A percentile compares a stretch with the other conserved stretches of the same genome.
Conservation (phyloP, 768 basidiomycete genomes). For the Suillus brevipes region DNA sequence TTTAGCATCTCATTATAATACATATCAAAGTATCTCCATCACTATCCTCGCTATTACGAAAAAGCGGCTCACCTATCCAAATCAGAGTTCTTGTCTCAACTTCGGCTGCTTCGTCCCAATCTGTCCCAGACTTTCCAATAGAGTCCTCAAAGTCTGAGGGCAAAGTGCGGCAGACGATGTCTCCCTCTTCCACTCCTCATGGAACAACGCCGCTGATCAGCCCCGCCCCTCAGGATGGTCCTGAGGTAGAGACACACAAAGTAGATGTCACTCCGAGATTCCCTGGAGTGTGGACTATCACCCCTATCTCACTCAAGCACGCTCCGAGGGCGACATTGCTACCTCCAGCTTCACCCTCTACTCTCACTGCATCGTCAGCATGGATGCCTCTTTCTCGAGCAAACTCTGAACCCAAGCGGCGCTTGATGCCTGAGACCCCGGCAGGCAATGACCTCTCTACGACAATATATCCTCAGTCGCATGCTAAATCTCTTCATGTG, state of each 20-base stretch:
- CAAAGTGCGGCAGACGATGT: not conserved
- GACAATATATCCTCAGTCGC: constrained; percentile 48
- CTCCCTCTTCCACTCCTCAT: constrained; percentile 17
- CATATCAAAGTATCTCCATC: constrained; percentile 22
- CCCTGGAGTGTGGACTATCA: constrained; percentile 47
- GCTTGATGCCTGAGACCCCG: constrained; percentile 23
- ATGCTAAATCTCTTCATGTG: constrained; percentile 43
- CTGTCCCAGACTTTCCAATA: constrained; percentile 1
- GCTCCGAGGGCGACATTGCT: constrained; percentile 18
- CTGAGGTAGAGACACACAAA: constrained; percentile 38
- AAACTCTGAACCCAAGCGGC: constrained; percentile 14
- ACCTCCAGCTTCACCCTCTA: constrained; percentile 11
- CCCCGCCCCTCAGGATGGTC: constrained; percentile 6
- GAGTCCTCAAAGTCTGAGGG: not conserved
- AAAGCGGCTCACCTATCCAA: constrained; percentile 16
- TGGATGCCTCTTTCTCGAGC: constrained; percentile 27
- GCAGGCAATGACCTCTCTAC: constrained; percentile 37
- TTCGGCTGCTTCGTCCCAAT: constrained; percentile 11
- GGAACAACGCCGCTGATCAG: constrained; percentile 19
- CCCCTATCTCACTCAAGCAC: constrained; percentile 33
- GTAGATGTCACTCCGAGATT: constrained; percentile 15
- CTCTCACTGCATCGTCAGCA: constrained; percentile 16
- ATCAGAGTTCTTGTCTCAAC: constrained; percentile 21
- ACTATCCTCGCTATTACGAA: constrained; percentile 2
- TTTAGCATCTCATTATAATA: constrained; percentile 9